phyloP scores from a whole-genome alignment of 176 grass and related monocot genomes.

The Oryza officinalis region DNA sequence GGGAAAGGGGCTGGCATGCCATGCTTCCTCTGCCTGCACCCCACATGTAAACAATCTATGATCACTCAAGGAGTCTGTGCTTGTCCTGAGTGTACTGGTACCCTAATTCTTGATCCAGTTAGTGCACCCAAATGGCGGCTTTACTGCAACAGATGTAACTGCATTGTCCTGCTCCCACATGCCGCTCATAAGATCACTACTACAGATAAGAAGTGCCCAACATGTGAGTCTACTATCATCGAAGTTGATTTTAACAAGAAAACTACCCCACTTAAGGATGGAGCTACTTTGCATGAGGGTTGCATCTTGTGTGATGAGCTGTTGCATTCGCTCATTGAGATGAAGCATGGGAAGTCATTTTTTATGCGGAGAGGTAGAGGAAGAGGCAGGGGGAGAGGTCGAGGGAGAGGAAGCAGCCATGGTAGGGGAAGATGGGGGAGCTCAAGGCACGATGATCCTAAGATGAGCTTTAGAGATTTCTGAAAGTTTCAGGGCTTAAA shows the following conservation, averaged over 20 bases:
- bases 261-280: slow-evolving; percentile 72
- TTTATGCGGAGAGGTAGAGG: slow-evolving; percentile 62
- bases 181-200: slow-evolving; percentile 76
- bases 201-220: slow-evolving; percentile 69
- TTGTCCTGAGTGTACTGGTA: slow-evolving; percentile 89
- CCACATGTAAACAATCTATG: slow-evolving; percentile 85
- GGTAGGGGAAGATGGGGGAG: slow-evolving; percentile 53
- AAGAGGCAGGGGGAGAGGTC: slow-evolving; percentile 62
- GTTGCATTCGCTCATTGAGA: slow-evolving; percentile 85
- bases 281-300: slow-evolving; percentile 76
- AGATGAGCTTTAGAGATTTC: slow-evolving; percentile 98
- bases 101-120: slow-evolving; percentile 84
- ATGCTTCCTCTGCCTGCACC: slow-evolving; percentile 91
- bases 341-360: slow-evolving; percentile 90
- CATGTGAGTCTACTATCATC: slow-evolving; percentile 89
- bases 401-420: slow-evolving; percentile 48
- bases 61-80: slow-evolving; percentile 94
- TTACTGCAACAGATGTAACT: slow-evolving; percentile 91
- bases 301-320: slow-evolving; percentile 97
- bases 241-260: slow-evolving; percentile 99
- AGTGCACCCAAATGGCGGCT: slow-evolving; percentile 96
- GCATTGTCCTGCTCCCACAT: slow-evolving; percentile 76
- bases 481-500: slow-evolving; percentile 27
- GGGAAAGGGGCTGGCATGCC: slow-evolving; percentile 90
- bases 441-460: slow-evolving; percentile 74